Evolutionary conservation across 2,329 filamentous ascomycete species (phyloP).

Genomic region (Aspergillus texensis): DNA sequence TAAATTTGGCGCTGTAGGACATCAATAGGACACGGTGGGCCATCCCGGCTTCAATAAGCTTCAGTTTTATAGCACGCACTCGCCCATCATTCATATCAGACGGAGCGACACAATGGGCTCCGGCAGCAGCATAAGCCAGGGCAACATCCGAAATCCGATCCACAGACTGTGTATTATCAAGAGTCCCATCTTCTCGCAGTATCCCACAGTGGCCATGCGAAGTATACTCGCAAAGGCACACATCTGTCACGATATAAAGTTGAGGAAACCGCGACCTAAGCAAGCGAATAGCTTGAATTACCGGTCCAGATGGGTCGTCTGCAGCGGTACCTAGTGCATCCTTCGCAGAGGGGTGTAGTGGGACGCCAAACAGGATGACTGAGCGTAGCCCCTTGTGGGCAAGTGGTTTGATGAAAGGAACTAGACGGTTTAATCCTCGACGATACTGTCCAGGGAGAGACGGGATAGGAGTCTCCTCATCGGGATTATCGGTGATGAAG

Average conservation of each 20-base stretch:
- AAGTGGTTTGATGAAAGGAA: conserved; percentile 82
- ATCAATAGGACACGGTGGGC: conserved; percentile 90
- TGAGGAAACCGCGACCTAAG: conserved; percentile 84
- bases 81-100: conserved; percentile 99
- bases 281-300: conserved; percentile 83
- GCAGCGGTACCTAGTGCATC: conserved; percentile 89
- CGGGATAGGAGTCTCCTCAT: conserved; percentile 87
- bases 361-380: conserved; percentile 95
- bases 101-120: conserved; percentile 93
- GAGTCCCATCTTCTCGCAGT: conserved; percentile 83
- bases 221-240: conserved; percentile 98
- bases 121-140: conserved; percentile 92
- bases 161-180: conserved; percentile 92
- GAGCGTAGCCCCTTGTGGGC: conserved; percentile 87
- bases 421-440: conserved; percentile 81
- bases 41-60: conserved; percentile 92
- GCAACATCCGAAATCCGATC: conserved; percentile 97
- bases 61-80: conserved; percentile 96
- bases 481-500: conserved; percentile 91
- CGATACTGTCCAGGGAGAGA: conserved; percentile 90
- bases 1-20: conserved; percentile 98
- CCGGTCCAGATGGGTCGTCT: conserved; percentile 89
- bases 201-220: conserved; percentile 98
- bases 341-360: conserved; percentile 77
- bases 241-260: conserved; percentile 88